These are phyloP conservation scores for Talaromyces sp. DNA, from an alignment of 2,329 filamentous ascomycete species.

Conservation along the genomic window DNA sequence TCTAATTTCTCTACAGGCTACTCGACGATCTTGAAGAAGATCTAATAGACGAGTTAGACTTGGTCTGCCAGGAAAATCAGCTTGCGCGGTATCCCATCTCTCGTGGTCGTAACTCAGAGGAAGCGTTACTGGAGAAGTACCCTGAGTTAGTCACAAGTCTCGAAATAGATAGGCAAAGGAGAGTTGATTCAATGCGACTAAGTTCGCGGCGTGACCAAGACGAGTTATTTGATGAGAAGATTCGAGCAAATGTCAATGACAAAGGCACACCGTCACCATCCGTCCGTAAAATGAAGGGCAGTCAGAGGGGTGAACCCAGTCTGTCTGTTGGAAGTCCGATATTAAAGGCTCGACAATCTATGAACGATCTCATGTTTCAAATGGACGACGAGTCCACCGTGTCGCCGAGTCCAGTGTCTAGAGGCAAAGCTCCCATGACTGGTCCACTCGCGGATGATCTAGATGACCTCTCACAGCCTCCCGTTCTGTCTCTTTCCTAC, in stretches of 20 bases:
- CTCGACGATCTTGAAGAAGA: conserved; percentile 82
- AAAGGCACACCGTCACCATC: conserved; percentile 50
- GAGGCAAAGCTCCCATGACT: conserved; percentile 28
- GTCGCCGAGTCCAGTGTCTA: conserved; percentile 23
- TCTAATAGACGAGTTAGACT: conserved; percentile 73
- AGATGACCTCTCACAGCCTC: conserved; percentile 19
- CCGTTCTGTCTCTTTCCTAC: conserved; percentile 22
- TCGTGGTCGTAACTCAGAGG: conserved; percentile 67
- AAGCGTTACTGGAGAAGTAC: conserved; percentile 41
- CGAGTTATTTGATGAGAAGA: conserved; percentile 60
- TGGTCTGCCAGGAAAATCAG: conserved; percentile 76
- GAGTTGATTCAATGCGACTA: conserved; percentile 72
- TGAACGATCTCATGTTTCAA: conserved; percentile 78
- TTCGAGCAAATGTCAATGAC: conserved; percentile 60
- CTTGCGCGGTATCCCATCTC: conserved; percentile 69
- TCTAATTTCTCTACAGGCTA: conserved; percentile 43
- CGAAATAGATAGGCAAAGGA: conserved; percentile 50
- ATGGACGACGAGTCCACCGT: conserved; percentile 73
- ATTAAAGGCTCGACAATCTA: conserved; percentile 63
- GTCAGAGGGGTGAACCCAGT: conserved; percentile 40
- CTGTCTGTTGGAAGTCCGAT: conserved; percentile 57
- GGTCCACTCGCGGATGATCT: conserved; percentile 18
- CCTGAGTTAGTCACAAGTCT: conserved; percentile 40
- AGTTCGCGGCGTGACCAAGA: conserved; percentile 59
- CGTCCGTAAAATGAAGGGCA: conserved; percentile 37